A percentile compares a stretch with the other conserved stretches of the same genome.
Evolutionary conservation across 108 stramenopile genomes (phyloP).

Genomic region (Aurantiochytrium sp.): DNA sequence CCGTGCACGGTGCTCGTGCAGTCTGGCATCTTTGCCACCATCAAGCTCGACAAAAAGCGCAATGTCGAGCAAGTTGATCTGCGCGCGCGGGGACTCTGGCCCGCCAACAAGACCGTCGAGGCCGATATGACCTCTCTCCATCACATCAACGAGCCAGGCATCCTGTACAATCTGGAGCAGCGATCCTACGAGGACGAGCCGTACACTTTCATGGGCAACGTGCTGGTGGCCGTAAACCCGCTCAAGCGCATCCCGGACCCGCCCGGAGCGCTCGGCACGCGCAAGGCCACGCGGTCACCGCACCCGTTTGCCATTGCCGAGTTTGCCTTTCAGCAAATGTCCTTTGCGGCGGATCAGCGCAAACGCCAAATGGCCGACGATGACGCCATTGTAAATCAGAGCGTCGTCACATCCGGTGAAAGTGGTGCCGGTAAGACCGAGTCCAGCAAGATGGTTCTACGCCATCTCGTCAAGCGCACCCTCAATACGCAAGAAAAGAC

Average conservation of each 20-base stretch:
- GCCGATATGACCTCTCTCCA: constrained; percentile 24
- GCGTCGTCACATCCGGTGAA: not conserved
- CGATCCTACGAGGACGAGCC: not conserved
- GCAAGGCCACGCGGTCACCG: not conserved
- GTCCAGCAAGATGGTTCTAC: not conserved
- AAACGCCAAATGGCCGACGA: not conserved
- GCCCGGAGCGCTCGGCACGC: not conserved
- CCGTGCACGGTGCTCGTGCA: not conserved
- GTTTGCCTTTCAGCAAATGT: not conserved
- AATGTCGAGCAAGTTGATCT: not conserved
- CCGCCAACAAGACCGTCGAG: not conserved
- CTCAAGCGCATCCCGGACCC: not conserved
- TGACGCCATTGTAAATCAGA: not conserved
- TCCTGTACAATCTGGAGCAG: constrained; percentile 24
- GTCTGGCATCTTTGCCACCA: not conserved
- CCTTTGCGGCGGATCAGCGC: not conserved
- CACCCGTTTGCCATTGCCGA: constrained; percentile 18
- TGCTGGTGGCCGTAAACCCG: constrained; percentile 30
- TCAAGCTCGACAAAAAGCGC: not conserved
- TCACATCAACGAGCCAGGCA: constrained; percentile 32
- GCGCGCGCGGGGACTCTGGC: not conserved
- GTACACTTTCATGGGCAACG: constrained; percentile 31
- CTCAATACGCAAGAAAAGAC: too few species aligned
- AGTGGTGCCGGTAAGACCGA: constrained; percentile 27
- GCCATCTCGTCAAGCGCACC: not conserved